These are phyloP conservation scores for Schizonepeta tenuifolia DNA, from an alignment of 257 asterid genomes.

Conservation along the genomic window DNA sequence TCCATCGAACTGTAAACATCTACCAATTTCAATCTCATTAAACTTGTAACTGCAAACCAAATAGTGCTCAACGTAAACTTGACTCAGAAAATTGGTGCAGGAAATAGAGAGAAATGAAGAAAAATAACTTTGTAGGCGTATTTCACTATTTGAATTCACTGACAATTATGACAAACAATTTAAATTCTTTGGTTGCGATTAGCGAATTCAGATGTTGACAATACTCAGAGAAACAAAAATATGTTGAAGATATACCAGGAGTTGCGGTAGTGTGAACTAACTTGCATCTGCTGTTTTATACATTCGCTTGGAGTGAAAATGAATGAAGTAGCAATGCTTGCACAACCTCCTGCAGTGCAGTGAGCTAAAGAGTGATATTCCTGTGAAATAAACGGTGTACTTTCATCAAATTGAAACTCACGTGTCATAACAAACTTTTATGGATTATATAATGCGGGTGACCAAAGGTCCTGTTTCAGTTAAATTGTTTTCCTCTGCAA, in stretches of 20 bases:
- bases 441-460: conserved; percentile 2
- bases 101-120: neutral
- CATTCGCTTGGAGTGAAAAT: conserved; percentile 95
- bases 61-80: conserved; percentile 10
- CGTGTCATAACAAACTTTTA: conserved; percentile 3
- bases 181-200: neutral
- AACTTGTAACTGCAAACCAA: conserved; percentile 22
- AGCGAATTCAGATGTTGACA: conserved; percentile 5
- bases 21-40: neutral
- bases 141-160: conserved; percentile 5
- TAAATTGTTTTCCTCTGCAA: conserved; percentile 11
- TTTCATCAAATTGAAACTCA: conserved; percentile 9
- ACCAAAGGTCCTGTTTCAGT: conserved; percentile 3
- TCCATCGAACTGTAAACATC: conserved; percentile 16
- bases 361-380: conserved; percentile 82
- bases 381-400: conserved; percentile 44
- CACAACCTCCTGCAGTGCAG: conserved; percentile 92
- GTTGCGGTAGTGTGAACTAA: conserved; percentile 73
- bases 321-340: conserved; percentile 94
- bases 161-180: conserved; percentile 3
- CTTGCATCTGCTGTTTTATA: conserved; percentile 98
- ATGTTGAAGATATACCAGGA: conserved; percentile 64
- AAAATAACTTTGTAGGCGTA: conserved; percentile 1
- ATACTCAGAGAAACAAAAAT: conserved; percentile 17
- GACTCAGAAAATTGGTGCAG: neutral